These are phyloP conservation scores for Sarocladium oryzae DNA, from an alignment of 2,329 filamentous ascomycete species.

Conservation along the genomic window DNA sequence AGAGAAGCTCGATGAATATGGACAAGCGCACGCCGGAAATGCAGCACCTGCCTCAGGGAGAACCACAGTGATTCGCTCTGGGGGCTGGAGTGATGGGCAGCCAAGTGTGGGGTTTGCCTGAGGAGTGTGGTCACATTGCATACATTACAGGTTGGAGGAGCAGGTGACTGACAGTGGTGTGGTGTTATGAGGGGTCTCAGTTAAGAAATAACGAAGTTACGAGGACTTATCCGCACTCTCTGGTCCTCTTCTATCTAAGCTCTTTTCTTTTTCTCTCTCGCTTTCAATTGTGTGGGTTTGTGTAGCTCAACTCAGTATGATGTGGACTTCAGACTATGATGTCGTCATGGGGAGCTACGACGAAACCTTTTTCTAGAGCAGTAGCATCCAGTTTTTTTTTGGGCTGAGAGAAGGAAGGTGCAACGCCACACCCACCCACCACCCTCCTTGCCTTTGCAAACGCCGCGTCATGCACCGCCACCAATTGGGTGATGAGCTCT, in stretches of 20 bases:
- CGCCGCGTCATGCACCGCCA: constrained; percentile 4
- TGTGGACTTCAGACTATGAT: too few relatives aligned
- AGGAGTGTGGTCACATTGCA: constrained; percentile 1
- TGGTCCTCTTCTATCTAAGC: neutral
- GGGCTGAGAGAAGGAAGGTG: too few relatives aligned
- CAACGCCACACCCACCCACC: neutral
- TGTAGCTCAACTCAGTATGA: too few relatives aligned
- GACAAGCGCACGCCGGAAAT: neutral
- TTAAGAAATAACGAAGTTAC: neutral
- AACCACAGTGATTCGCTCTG: neutral
- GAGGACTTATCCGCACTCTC: neutral
- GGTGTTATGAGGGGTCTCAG: neutral
- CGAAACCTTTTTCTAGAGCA: too few relatives aligned
- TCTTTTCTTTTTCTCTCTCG: too few relatives aligned
- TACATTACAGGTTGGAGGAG: neutral
- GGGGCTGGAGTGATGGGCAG: neutral
- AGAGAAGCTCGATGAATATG: neutral
- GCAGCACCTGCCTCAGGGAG: neutral
- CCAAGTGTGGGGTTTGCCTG: constrained; percentile 7
- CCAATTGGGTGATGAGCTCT: neutral
- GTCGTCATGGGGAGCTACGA: too few relatives aligned
- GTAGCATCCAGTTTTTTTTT: too few relatives aligned
- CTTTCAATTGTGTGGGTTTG: too few relatives aligned
- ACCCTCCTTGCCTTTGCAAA: too few relatives aligned
- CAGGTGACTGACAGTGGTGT: constrained; percentile 3